Conservation (phyloP, 177 flowering plant species). For the Vitis hybrid region DNA sequence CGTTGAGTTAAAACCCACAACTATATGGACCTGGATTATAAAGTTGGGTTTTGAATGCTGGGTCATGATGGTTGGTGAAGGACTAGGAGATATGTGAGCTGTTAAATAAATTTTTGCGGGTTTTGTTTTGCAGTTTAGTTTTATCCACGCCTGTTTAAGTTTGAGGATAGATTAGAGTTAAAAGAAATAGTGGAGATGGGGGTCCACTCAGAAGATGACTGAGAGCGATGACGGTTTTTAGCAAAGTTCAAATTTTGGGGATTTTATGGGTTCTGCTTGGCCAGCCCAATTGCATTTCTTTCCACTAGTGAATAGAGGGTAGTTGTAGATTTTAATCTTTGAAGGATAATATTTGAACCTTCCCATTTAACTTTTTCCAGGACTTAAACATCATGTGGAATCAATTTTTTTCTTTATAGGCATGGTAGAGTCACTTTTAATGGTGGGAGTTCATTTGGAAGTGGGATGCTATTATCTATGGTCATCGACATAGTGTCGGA, state of each 20-base stretch:
- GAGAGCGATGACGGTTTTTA: not conserved
- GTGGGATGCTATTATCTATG: no score
- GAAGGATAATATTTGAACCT: not conserved
- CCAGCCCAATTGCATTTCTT: no score
- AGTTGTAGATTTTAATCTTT: not conserved
- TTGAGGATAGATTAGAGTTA: not conserved
- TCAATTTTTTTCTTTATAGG: no score
- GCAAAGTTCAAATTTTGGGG: no score
- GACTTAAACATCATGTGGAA: no score
- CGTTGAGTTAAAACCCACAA: no score
- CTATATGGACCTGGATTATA: not conserved
- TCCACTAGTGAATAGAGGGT: not conserved
- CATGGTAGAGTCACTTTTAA: no score
- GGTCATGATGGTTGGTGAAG: not conserved
- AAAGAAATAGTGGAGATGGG: no score
- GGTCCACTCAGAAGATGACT: not conserved
- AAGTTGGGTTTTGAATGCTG: not conserved
- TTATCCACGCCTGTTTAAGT: not conserved
- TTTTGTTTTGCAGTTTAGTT: not conserved
- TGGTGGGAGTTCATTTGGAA: no score
- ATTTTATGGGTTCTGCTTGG: no score
- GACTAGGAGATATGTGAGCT: not conserved
- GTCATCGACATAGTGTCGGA: no score
- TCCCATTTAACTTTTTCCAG: not conserved
- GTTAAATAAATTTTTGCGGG: not conserved